A percentile compares a stretch with the other conserved stretches of the same genome.
These are phyloP conservation scores for Coemansia sp. DNA, from an alignment of 371 early-diverging fungal genomes.

Conservation along the genomic window DNA sequence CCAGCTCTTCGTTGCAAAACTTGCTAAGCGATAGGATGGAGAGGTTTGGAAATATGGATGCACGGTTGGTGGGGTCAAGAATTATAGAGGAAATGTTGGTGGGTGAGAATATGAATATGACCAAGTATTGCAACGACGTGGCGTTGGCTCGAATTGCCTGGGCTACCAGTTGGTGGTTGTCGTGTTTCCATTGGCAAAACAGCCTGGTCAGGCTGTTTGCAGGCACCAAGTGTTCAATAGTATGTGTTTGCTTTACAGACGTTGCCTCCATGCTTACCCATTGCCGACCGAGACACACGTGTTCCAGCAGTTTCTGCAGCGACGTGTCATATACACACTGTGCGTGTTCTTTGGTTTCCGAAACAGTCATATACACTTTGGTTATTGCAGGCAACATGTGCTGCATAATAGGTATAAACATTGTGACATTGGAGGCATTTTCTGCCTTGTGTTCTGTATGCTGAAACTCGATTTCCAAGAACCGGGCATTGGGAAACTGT, in stretches of 20 bases:
- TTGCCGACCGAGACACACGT: neutral
- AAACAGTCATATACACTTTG: neutral
- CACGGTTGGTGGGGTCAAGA: neutral
- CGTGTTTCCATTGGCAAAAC: neutral
- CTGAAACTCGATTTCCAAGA: neutral
- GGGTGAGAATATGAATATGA: neutral
- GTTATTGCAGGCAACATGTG: neutral
- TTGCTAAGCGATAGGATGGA: neutral
- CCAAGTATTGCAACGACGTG: neutral
- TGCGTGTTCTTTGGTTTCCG: neutral
- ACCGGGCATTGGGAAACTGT: neutral
- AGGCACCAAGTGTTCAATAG: neutral
- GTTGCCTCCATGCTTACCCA: neutral
- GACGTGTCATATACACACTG: neutral
- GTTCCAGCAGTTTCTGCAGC: neutral
- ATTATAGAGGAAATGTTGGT: neutral
- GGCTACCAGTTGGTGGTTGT: neutral
- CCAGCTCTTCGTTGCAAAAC: neutral
- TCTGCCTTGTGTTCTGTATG: neutral
- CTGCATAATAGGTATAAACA: neutral
- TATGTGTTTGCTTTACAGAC: neutral
- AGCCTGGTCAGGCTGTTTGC: neutral
- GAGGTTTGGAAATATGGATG: neutral
- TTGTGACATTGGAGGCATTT: neutral
- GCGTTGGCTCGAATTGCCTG: slow-evolving; percentile 3